These are phyloP conservation scores for Thecaphora frezii DNA, from an alignment of 1,284 basidiomycete species.

Conservation along the genomic window DNA sequence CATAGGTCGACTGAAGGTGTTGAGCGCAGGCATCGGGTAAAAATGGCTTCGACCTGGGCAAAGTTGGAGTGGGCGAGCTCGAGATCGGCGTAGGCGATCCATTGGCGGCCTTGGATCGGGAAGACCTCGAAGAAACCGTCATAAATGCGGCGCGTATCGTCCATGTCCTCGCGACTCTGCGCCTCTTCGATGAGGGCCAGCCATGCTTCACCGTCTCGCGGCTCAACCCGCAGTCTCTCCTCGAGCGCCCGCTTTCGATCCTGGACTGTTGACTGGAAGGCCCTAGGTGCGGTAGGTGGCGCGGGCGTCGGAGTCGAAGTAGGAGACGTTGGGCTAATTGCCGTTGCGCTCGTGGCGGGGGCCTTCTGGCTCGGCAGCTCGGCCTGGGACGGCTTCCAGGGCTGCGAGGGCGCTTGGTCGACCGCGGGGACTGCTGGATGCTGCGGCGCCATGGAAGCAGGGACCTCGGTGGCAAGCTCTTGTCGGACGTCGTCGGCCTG, in stretches of 20 bases:
- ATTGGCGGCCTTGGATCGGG: slow-evolving; percentile 66
- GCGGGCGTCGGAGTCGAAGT: too few species aligned
- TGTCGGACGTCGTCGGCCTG: slow-evolving; percentile 1
- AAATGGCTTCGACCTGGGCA: slow-evolving; percentile 63
- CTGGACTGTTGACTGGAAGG: slow-evolving; percentile 20
- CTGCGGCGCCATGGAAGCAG: slow-evolving; percentile 4
- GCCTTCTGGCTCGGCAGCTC: slow-evolving; percentile 9
- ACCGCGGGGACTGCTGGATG: neutral
- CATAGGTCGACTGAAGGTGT: slow-evolving; percentile 84
- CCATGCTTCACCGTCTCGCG: slow-evolving; percentile 71
- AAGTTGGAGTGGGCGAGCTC: slow-evolving; percentile 72
- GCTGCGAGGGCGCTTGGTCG: neutral
- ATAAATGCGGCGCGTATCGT: slow-evolving; percentile 71
- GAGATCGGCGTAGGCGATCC: slow-evolving; percentile 71
- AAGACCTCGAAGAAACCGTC: slow-evolving; percentile 74
- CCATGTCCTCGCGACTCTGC: slow-evolving; percentile 69
- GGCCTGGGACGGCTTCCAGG: slow-evolving; percentile 3
- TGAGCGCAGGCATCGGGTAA: slow-evolving; percentile 76
- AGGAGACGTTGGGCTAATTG: too few species aligned
- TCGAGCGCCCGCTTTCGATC: slow-evolving; percentile 33
- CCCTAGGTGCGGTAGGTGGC: too few species aligned
- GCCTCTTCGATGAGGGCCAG: slow-evolving; percentile 69
- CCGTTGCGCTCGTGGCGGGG: too few species aligned
- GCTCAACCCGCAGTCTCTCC: slow-evolving; percentile 62
- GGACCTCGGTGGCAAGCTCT: neutral